phyloP scores from a whole-genome alignment of 2,329 filamentous ascomycete species.

The Emergomyces africanus region DNA sequence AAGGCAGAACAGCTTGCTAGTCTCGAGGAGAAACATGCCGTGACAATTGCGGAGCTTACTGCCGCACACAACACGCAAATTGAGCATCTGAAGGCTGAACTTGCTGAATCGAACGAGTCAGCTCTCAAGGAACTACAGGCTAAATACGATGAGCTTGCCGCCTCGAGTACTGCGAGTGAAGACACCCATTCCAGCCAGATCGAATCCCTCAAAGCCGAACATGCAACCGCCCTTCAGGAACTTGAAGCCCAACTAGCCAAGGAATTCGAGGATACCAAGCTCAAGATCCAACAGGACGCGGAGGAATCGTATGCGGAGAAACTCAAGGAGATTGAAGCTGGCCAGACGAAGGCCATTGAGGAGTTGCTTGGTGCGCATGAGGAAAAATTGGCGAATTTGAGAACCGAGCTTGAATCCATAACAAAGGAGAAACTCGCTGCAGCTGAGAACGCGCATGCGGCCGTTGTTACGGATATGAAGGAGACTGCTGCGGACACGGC shows the following conservation, averaged over 20 bases:
- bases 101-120: constrained; percentile 9
- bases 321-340: constrained; percentile 23
- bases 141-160: constrained; percentile 9
- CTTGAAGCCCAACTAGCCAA: constrained; percentile 22
- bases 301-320: constrained; percentile 24
- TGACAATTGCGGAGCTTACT: constrained; percentile 23
- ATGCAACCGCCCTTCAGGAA: constrained; percentile 15
- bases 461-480: too few species aligned
- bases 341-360: constrained; percentile 29
- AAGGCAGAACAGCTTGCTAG: constrained; percentile 18
- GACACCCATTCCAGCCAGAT: constrained; percentile 7
- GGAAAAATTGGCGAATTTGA: constrained; percentile 25
- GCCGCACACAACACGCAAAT: constrained; percentile 24
- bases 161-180: constrained; percentile 4
- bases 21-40: constrained; percentile 22
- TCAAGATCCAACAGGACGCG: constrained; percentile 25
- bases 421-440: constrained; percentile 24
- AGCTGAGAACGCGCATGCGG: too few species aligned
- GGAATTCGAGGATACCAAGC: constrained; percentile 21
- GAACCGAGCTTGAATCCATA: constrained; percentile 23
- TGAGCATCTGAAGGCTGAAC: constrained; percentile 18
- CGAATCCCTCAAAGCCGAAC: constrained; percentile 8
- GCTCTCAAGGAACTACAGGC: constrained; percentile 9
- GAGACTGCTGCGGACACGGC: constrained; percentile 26
- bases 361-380: constrained; percentile 29